phyloP scores from a whole-genome alignment of 768 basidiomycete species.

The Pleurotus tuoliensis region DNA sequence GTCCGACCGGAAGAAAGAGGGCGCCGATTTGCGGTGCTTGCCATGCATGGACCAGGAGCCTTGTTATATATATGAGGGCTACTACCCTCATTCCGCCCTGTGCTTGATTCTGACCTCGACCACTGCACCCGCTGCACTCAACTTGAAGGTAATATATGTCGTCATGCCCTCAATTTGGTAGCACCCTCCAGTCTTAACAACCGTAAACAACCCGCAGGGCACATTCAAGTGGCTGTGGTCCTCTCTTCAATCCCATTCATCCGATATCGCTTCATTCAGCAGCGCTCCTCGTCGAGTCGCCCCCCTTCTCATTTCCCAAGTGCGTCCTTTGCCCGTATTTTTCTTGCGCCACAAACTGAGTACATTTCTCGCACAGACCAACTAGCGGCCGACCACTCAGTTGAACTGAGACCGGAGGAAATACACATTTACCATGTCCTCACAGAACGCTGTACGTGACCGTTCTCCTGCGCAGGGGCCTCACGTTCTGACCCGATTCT shows the following conservation, averaged over 20 bases:
- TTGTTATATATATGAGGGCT: neutral
- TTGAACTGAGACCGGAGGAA: constrained; percentile 8
- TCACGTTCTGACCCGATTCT: neutral
- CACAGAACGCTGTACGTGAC: constrained; percentile 9
- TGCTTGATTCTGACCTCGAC: neutral
- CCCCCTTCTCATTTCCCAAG: neutral
- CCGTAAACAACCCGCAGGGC: constrained; percentile 1
- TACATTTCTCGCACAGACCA: neutral
- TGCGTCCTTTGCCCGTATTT: neutral
- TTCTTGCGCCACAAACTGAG: neutral
- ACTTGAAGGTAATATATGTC: constrained; percentile 2
- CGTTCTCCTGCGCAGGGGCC: neutral
- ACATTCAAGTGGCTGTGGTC: constrained; percentile 4
- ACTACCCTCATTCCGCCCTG: neutral
- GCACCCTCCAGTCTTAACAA: neutral
- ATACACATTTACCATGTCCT: constrained; percentile 4
- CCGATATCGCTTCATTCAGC: neutral
- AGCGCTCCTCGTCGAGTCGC: neutral
- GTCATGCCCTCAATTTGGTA: constrained; percentile 1
- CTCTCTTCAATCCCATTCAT: neutral
- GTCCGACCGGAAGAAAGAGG: constrained; percentile 5
- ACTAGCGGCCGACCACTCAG: constrained; percentile 3
- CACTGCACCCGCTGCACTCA: neutral
- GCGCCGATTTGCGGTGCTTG: neutral
- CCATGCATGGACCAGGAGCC: neutral